Percentiles rank a stretch among this genome's conserved stretches.
phyloP scores from a whole-genome alignment of 805 yeast genomes.

The Candida taoyuanica region DNA sequence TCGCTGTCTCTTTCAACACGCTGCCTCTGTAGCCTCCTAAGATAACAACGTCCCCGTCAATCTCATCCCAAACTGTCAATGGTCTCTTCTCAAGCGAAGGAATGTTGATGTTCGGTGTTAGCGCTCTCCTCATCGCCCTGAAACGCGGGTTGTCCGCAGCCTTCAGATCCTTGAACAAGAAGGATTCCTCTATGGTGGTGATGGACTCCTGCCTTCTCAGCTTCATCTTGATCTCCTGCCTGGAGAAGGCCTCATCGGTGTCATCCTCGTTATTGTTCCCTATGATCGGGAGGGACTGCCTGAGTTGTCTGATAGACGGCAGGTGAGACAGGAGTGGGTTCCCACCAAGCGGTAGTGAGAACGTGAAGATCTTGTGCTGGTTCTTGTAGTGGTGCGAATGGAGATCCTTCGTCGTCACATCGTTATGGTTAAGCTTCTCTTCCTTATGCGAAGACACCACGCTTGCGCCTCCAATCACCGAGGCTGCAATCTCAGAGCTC shows the following conservation, averaged over 20 bases:
- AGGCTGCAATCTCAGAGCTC: conserved; percentile 11
- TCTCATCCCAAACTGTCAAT: conserved; percentile 44
- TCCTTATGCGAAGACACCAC: conserved; percentile 18
- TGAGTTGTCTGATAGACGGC: conserved; percentile 21
- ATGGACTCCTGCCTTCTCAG: conserved; percentile 51
- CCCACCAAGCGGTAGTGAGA: conserved; percentile 37
- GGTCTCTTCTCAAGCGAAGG: conserved; percentile 16
- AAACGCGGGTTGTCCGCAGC: conserved; percentile 64
- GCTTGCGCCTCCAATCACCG: conserved; percentile 44
- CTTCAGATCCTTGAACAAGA: conserved; percentile 44
- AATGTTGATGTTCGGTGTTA: conserved; percentile 42
- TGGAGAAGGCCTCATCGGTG: conserved; percentile 10
- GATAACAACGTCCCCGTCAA: conserved; percentile 76
- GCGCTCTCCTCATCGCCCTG: conserved; percentile 62
- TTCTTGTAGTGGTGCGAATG: conserved; percentile 18
- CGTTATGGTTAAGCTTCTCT: conserved; percentile 9
- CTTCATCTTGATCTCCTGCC: conserved; percentile 28
- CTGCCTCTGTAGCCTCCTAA: conserved; percentile 91
- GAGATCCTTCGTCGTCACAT: conserved; percentile 15
- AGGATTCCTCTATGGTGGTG: conserved; percentile 59
- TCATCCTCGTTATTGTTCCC: conserved; percentile 15
- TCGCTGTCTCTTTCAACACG: conserved; percentile 58
- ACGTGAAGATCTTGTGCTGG: conserved; percentile 32
- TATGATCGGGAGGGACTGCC: conserved; percentile 18
- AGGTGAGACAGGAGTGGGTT: conserved; percentile 22